Conservation (phyloP, 441 rosid genomes). For the Rhodomyrtus psidioides region DNA sequence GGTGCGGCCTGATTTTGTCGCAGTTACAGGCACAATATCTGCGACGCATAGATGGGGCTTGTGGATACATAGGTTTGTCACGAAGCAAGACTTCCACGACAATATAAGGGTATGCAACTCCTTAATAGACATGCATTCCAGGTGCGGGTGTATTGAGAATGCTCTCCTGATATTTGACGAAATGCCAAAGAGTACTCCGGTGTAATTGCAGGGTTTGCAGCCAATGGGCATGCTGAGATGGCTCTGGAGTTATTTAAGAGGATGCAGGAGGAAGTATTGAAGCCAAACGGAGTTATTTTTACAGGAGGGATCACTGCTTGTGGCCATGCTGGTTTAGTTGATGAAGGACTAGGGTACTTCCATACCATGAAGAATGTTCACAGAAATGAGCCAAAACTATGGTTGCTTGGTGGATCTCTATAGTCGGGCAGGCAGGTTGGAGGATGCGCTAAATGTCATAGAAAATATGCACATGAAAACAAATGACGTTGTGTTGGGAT, state of each 20-base stretch:
- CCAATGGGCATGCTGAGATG: constrained; percentile 50
- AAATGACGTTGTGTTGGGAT: constrained; percentile 61
- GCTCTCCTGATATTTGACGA: constrained; percentile 49
- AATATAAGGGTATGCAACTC: constrained; percentile 55
- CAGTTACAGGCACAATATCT: constrained; percentile 41
- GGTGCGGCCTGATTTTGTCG: constrained; percentile 58
- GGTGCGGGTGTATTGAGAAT: constrained; percentile 58
- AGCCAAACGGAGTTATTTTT: constrained; percentile 65
- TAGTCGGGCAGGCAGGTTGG: constrained; percentile 74
- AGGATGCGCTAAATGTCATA: constrained; percentile 49
- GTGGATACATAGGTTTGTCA: constrained; percentile 52
- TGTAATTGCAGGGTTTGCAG: constrained; percentile 63
- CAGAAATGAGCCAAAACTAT: constrained; percentile 47
- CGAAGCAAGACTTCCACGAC: constrained; percentile 36
- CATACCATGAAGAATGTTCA: constrained; percentile 38
- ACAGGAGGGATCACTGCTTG: constrained; percentile 80
- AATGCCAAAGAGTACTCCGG: constrained; percentile 41
- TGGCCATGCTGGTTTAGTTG: constrained; percentile 67
- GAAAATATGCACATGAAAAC: constrained; percentile 70
- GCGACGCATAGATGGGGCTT: constrained; percentile 54
- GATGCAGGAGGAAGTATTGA: constrained; percentile 57
- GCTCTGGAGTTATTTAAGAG: constrained; percentile 48
- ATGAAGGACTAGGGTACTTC: constrained; percentile 25
- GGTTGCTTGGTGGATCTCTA: constrained; percentile 82
- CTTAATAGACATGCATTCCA: constrained; percentile 61